These are phyloP conservation scores for Sarcodon aspratus DNA, from an alignment of 768 basidiomycete genomes.

Conservation along the genomic window DNA sequence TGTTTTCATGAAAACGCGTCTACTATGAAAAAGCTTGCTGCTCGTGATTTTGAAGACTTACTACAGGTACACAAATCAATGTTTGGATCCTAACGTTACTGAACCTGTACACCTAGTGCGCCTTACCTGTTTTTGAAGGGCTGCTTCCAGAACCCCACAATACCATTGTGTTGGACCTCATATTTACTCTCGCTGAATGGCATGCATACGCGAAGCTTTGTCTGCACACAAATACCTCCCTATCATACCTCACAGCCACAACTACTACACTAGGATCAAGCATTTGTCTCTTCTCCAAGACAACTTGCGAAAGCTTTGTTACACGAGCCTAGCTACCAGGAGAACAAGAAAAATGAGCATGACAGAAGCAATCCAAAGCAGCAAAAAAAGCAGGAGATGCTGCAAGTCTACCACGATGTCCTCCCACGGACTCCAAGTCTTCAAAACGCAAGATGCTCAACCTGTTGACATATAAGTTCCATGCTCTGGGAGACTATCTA, in stretches of 20 bases:
- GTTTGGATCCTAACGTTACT: neutral
- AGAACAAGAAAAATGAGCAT: neutral
- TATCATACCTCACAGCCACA: constrained; percentile 3
- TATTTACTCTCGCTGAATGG: constrained; percentile 10
- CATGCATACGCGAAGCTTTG: constrained; percentile 10
- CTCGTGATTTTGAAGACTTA: constrained; percentile 2
- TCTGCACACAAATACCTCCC: constrained; percentile 8
- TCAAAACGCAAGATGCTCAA: constrained; percentile 19
- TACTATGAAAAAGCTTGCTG: too few species aligned
- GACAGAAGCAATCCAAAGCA: neutral
- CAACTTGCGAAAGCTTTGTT: neutral
- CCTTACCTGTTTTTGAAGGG: constrained; percentile 6
- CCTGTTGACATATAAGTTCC: constrained; percentile 22
- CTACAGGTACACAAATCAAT: neutral
- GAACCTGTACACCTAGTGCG: constrained; percentile 1
- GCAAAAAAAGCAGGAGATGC: neutral
- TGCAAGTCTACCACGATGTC: neutral
- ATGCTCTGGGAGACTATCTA: constrained; percentile 23
- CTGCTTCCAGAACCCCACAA: constrained; percentile 8
- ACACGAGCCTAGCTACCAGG: neutral
- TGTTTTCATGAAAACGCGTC: too few species aligned
- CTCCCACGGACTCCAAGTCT: neutral
- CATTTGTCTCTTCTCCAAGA: neutral
- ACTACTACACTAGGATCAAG: neutral
- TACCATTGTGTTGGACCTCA: constrained; percentile 5